A percentile compares a stretch with the other conserved stretches of the same genome.
These are phyloP conservation scores for Anacardium occidentale DNA, from an alignment of 345 rosid species.

Conservation along the genomic window DNA sequence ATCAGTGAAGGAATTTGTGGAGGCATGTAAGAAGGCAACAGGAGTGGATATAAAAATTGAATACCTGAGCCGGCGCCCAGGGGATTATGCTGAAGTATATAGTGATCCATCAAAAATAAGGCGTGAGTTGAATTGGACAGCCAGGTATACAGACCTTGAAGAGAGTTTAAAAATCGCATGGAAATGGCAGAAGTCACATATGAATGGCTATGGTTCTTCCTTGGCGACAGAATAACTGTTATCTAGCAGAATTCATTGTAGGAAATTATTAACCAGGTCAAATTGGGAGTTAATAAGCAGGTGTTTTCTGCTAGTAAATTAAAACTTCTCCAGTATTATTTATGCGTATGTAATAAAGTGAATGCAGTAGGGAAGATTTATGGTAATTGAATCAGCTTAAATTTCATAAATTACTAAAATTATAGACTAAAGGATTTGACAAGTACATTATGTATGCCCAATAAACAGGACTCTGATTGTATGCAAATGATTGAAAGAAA, in stretches of 20 bases:
- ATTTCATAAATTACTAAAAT: background rate
- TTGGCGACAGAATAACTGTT: background rate
- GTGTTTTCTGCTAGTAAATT: no score
- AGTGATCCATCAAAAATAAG: constrained; percentile 53
- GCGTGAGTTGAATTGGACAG: constrained; percentile 60
- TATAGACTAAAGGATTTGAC: background rate
- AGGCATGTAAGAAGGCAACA: constrained; percentile 61
- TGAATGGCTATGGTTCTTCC: constrained; percentile 45
- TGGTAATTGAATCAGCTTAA: background rate
- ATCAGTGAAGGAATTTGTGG: constrained; percentile 61
- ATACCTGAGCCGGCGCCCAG: constrained; percentile 47
- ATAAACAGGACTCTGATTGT: background rate
- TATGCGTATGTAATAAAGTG: no score
- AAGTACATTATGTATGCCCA: background rate
- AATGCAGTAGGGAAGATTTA: no score
- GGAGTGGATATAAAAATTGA: constrained; percentile 46
- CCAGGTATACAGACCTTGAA: constrained; percentile 47
- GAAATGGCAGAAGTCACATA: constrained; percentile 65
- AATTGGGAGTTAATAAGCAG: background rate
- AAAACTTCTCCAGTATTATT: no score
- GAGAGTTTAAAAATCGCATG: constrained; percentile 56
- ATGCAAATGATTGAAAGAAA: background rate
- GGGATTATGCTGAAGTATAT: constrained; percentile 58
- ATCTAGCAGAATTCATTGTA: background rate
- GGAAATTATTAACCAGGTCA: background rate